Percentiles rank a stretch among this genome's conserved stretches.
Evolutionary conservation across 352 stramenopile genomes (phyloP).

Genomic region (Phytophthora meadii): DNA sequence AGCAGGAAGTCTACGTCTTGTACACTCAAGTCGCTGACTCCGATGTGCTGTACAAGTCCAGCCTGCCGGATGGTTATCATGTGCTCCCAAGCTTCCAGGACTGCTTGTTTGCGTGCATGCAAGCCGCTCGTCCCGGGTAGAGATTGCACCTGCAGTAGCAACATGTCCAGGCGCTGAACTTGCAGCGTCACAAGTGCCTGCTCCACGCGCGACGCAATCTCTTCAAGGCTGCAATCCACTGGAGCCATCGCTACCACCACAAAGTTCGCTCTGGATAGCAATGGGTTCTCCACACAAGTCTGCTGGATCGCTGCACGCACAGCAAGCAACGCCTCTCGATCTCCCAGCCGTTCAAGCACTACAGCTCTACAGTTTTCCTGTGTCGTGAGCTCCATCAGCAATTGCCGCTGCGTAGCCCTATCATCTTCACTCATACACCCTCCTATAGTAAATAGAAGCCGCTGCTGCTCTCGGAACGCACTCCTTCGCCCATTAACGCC

Average conservation of each 20-base stretch:
- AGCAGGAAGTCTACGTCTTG: constrained; percentile 71
- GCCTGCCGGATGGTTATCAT: constrained; percentile 45
- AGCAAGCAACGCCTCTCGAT: constrained; percentile 34
- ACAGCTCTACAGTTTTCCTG: constrained; percentile 50
- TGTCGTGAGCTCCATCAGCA: constrained; percentile 38
- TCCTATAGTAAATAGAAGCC: constrained; percentile 58
- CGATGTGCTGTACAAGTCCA: constrained; percentile 49
- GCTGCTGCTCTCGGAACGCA: constrained; percentile 47
- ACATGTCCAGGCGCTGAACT: constrained; percentile 45
- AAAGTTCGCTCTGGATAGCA: constrained; percentile 42
- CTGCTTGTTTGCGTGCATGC: constrained; percentile 47
- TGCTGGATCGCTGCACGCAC: constrained; percentile 38
- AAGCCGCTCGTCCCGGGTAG: constrained; percentile 19
- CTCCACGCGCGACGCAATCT: constrained; percentile 33
- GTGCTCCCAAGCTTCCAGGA: constrained; percentile 53
- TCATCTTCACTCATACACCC: constrained; percentile 14
- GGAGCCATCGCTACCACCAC: constrained; percentile 36
- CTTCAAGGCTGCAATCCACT: constrained; percentile 19
- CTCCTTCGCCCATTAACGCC: constrained; percentile 45
- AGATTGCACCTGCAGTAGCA: constrained; percentile 47
- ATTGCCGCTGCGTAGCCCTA: constrained; percentile 23
- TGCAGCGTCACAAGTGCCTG: constrained; percentile 43
- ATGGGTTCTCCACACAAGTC: constrained; percentile 32
- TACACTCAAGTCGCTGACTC: constrained; percentile 52
- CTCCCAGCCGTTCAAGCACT: constrained; percentile 36